Base-by-base conservation (phyloP, 2,329 filamentous ascomycete genomes). In the Hortaea sp. region DNA sequence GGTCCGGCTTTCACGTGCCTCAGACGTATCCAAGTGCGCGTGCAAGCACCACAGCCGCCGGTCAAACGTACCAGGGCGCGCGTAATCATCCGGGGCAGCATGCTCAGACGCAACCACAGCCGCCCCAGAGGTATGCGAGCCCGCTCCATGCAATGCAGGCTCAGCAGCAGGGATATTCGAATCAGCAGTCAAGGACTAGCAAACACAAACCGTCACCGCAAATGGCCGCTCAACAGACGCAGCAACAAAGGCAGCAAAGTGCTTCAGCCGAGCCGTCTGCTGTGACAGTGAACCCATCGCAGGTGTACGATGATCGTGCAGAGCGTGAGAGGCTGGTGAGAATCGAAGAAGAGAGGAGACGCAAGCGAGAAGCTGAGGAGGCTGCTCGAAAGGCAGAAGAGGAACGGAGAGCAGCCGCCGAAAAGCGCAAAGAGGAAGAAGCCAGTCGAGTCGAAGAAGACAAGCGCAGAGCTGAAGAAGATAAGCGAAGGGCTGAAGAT, bases 281-380 rank as follows among this genome's bases (percentile, higher is more conserved):
- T 4, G 66, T 59, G 3, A 76, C 73, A 1, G 71, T 77, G 13
- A 71, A 77, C 56, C 74, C 75, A 2, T 73, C 65, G 40, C 70
- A 73, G 41, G 71, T 77, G 2, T 77, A 77, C 49, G 72, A 77
- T 48, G 72, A 72, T 2, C 75, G 70, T 60, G 69, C 69, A 3
- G 69, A 73, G 48, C 67, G 72, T 42, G 66, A 72, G 49, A 62
- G 71, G 34, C 66, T 69, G 53, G 59, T 57, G 4, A 52, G 53
- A 27, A 54, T 57, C 35, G 60, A 63, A 42, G 57, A 57, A 1
- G 62, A 64, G 35, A 55, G 52, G 45, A 50, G 54, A 40, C 54
- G 55, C 20, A 61, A 61, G 47, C 49, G 50, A 29, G 53, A 61
- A 41, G 57, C 58, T 44, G 54, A 62, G 45, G 57, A 57, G 30